Conservation (phyloP, 1,139 yeast species). For the Blastobotrys serpentis region DNA sequence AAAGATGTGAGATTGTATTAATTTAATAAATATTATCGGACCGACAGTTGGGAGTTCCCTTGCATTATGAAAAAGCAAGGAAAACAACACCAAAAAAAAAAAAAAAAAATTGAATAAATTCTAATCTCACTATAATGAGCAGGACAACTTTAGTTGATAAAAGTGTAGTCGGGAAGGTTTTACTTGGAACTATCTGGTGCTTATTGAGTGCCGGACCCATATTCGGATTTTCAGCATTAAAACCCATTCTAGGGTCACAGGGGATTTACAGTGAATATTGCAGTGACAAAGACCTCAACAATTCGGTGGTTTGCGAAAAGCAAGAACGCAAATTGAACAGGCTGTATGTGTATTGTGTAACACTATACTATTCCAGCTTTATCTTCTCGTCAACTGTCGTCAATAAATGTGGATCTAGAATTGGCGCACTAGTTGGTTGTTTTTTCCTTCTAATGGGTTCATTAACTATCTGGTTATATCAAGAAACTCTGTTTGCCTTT, state of each 20-base stretch:
- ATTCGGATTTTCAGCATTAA: constrained; percentile 78
- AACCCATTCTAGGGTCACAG: constrained; percentile 73
- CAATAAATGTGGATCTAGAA: constrained; percentile 76
- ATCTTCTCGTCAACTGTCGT: constrained; percentile 76
- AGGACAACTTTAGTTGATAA: constrained; percentile 1
- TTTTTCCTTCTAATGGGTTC: constrained; percentile 52
- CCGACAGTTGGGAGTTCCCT: too few species aligned
- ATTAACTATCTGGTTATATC: constrained; percentile 36
- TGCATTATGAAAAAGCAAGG: not conserved
- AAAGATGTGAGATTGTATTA: too few species aligned
- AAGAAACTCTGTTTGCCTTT: not conserved
- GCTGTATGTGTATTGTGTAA: constrained; percentile 74
- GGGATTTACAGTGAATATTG: constrained; percentile 73
- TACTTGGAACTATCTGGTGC: not conserved
- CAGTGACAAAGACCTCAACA: constrained; percentile 31
- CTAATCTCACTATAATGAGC: not conserved
- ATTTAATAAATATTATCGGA: too few species aligned
- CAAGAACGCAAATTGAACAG: constrained; percentile 76
- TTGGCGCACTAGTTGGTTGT: constrained; percentile 76
- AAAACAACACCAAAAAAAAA: not conserved
- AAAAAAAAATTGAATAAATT: not conserved
- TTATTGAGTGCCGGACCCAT: constrained; percentile 5
- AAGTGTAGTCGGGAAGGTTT: constrained; percentile 1
- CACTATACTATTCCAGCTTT: constrained; percentile 55
- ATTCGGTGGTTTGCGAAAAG: constrained; percentile 48